Evolutionary conservation across 106 monocot genomes (phyloP), one percentile per base, ranked within the genome.

Genomic region (Acanthochlamys bracteata): DNA sequence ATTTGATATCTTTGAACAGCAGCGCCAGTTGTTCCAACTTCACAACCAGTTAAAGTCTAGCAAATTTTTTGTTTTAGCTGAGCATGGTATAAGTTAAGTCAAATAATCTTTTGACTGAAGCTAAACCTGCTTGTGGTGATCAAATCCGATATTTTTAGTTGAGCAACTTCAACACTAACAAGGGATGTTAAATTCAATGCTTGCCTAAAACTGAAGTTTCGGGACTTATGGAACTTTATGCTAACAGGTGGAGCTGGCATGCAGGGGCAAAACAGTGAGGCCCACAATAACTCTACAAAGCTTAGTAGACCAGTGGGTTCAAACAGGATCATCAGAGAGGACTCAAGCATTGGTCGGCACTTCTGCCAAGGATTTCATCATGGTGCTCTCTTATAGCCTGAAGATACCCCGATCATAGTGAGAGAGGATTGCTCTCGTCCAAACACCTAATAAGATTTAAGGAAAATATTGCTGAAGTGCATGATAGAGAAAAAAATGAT

Each of bases 361-460:
- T 27, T 66, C 66, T 3, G 66, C 52, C 15, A 66, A 53, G 24
- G 66, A 66, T 53, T 52, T 66, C 15, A 16, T 53, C 13, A 66
- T 53, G 53, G 27, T n/a, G 14, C 53, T 66, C 2, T 52, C 53
- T 4, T 66, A 66, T 22, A 2, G 20, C 33, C 66, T 51, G 24
- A 66, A 17, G 33, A 33, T 33, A 52, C 19, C 14, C 63, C 22
- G 0, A 3, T 20, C 40, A 10, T 16, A 9, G 20, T 16, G 17
- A 40, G 22, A 57, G 11, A 57, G 3, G 19, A 24, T 19, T 57
- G 56, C 21, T 3, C 24, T 11, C 24, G 2, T 57, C 14, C 1
- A 57, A 10, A 11, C 21, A 14, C 21, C 19, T 3, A 57, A 57
- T 20, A 57, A 57, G 3, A 2, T 49, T 17, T 9, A 12, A 14